Evolutionary conservation across 2,329 filamentous ascomycete species (phyloP).

Genomic region (Colletotrichum sp.): DNA sequence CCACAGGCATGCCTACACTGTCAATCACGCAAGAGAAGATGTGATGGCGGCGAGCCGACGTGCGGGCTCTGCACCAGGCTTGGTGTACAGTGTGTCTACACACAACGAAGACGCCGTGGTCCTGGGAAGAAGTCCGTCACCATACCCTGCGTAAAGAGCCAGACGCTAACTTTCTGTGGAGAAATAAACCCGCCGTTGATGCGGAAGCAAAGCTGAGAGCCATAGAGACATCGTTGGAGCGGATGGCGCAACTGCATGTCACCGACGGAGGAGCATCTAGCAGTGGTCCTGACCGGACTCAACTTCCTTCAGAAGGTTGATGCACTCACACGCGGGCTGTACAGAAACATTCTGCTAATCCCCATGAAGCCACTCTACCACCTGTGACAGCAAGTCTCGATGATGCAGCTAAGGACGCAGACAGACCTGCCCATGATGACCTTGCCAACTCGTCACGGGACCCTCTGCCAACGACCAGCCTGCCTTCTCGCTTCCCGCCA

Average conservation of each 20-base stretch:
- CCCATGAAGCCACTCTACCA: neutral
- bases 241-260: neutral
- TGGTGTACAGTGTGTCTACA: conserved; percentile 6
- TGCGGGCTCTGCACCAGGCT: conserved; percentile 6
- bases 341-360: neutral
- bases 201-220: neutral
- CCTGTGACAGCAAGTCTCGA: neutral
- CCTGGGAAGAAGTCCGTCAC: conserved; percentile 11
- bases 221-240: neutral
- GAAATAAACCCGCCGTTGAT: neutral
- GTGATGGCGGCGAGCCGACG: conserved; percentile 8
- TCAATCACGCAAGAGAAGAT: conserved; percentile 9
- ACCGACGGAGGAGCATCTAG: neutral
- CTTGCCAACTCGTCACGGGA: neutral
- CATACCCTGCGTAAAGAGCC: no score
- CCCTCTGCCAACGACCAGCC: neutral
- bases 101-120: conserved; percentile 8
- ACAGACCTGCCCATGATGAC: neutral
- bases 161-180: neutral
- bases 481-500: neutral
- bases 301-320: neutral
- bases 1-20: conserved; percentile 14
- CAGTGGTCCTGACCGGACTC: neutral
- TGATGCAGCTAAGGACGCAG: neutral
- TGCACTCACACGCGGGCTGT: neutral